Conservation (phyloP, 768 basidiomycete genomes). For the Amanita pallidorosea region DNA sequence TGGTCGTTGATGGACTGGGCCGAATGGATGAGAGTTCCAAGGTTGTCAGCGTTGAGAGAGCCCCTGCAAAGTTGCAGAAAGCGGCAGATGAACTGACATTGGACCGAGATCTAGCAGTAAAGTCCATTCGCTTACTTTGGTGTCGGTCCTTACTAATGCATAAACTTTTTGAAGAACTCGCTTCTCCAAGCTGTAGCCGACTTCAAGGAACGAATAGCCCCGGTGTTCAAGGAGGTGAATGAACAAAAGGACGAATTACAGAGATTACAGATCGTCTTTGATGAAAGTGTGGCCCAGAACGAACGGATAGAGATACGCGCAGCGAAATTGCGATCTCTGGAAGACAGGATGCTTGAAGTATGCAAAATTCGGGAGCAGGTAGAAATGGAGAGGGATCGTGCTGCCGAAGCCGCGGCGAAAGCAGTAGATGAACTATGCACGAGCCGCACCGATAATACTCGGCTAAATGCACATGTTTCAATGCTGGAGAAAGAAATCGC, state of each 20-base stretch:
- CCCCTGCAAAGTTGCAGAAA: constrained; percentile 22
- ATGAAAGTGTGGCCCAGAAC: constrained; percentile 7
- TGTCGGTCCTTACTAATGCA: neutral
- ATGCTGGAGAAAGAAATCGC: constrained; percentile 19
- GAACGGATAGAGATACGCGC: constrained; percentile 10
- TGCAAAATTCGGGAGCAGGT: constrained; percentile 9
- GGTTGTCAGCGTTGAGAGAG: constrained; percentile 23
- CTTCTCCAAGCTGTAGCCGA: constrained; percentile 26
- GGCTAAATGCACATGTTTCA: constrained; percentile 12
- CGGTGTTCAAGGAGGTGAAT: constrained; percentile 21
- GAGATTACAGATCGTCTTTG: constrained; percentile 11
- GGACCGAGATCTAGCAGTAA: constrained; percentile 18
- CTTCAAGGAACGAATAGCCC: constrained; percentile 30
- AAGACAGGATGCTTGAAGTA: constrained; percentile 13
- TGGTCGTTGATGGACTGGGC: constrained; percentile 7
- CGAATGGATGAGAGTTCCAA: constrained; percentile 22
- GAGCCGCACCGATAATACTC: constrained; percentile 9
- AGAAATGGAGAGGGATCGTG: constrained; percentile 16
- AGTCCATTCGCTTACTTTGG: neutral
- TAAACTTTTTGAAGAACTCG: constrained; percentile 14
- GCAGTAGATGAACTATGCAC: constrained; percentile 15
- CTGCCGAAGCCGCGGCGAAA: constrained; percentile 17
- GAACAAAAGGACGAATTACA: constrained; percentile 19
- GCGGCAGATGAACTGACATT: constrained; percentile 15
- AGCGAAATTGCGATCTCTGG: constrained; percentile 11